phyloP scores from a whole-genome alignment of 2,329 filamentous ascomycete species.

The Ophioceras dolichostomum region DNA sequence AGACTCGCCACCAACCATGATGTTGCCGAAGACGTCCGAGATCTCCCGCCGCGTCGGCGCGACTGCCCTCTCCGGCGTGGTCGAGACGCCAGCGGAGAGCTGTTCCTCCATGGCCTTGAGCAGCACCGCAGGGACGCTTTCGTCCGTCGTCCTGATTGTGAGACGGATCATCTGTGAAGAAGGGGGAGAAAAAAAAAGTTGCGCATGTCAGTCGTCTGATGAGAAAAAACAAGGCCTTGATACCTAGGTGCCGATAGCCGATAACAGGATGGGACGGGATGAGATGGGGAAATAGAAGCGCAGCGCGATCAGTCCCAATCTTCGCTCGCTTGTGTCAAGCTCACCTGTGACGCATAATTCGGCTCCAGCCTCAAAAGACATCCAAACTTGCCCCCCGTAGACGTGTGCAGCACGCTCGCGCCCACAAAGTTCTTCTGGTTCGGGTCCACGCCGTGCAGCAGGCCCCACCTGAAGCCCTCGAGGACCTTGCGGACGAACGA shows the following conservation, averaged over 20 bases:
- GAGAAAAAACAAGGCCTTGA: neutral
- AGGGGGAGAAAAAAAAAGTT: neutral
- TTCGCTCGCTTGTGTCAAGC: too few relatives aligned
- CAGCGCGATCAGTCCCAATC: too few relatives aligned
- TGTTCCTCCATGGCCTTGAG: slow-evolving; percentile 81
- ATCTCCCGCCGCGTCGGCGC: slow-evolving; percentile 36
- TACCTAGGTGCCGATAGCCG: too few relatives aligned
- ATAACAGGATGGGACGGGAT: neutral
- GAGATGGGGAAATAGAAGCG: neutral
- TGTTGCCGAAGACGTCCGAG: slow-evolving; percentile 40
- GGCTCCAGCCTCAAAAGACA: slow-evolving; percentile 90
- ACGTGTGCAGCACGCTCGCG: slow-evolving; percentile 73
- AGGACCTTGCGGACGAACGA: slow-evolving; percentile 61
- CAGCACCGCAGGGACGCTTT: slow-evolving; percentile 68
- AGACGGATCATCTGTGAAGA: slow-evolving; percentile 74
- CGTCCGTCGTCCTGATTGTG: slow-evolving; percentile 88
- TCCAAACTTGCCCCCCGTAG: slow-evolving; percentile 79
- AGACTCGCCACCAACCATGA: slow-evolving; percentile 44
- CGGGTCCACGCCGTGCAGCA: slow-evolving; percentile 77
- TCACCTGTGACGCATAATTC: slow-evolving; percentile 82
- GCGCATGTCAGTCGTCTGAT: too few relatives aligned
- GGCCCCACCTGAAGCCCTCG: slow-evolving; percentile 79
- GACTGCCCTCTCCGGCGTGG: slow-evolving; percentile 23
- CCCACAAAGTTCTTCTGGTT: slow-evolving; percentile 92
- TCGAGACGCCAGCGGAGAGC: slow-evolving; percentile 44